Evolutionary conservation across 441 rosid species (phyloP), one percentile per base, ranked within the genome.

Genomic region (Erysimum cheiri): DNA sequence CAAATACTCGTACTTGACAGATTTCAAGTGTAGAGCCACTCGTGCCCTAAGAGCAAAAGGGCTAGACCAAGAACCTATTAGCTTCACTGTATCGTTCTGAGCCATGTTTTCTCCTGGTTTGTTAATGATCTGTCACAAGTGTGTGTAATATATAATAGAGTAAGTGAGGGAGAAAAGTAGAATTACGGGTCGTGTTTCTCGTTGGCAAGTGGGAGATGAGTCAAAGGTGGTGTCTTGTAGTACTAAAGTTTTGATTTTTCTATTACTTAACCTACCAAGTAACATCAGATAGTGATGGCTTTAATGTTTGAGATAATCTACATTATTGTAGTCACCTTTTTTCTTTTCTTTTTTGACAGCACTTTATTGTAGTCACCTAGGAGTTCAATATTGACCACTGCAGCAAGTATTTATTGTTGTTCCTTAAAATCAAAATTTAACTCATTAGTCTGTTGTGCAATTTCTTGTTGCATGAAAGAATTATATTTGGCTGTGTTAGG

Each of bases 401-500:
- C 40, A 29, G 37, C 29, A 28, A 40, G 15, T 65, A 39, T 13
- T 52, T 52, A 14, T 6, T 37, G 49, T 15, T 40, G 24, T 22
- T 22, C 24, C 24, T 22, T 22, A 22, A 22, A 22, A 22, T 22
- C 24, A 22, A 22, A 22, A 22, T 1, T 22, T 22, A 0, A 22
- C 6, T 31, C 10, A 14, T 43, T 15, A 7, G 7, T 44, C 24
- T 44, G 22, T 43, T 3, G 26, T 48, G 60, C 14, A 54, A 7
- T 31, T 54, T 54, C n/a, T 54, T 33, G 22, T 31, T 33, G 60
- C 91, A 91, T 70, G 37, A 89, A 78, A 82, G 85, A 82, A 64
- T 89, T 93, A 70, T 88, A 87, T 14, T 93, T 84, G 50, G 82
- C 80, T 9, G 85, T 82, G 50, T 83, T 86, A 29, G 94, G 92